Evolutionary conservation across 371 early-diverging fungal species (phyloP), one percentile per base, ranked within the genome.

Genomic region (Mortierella sp.): DNA sequence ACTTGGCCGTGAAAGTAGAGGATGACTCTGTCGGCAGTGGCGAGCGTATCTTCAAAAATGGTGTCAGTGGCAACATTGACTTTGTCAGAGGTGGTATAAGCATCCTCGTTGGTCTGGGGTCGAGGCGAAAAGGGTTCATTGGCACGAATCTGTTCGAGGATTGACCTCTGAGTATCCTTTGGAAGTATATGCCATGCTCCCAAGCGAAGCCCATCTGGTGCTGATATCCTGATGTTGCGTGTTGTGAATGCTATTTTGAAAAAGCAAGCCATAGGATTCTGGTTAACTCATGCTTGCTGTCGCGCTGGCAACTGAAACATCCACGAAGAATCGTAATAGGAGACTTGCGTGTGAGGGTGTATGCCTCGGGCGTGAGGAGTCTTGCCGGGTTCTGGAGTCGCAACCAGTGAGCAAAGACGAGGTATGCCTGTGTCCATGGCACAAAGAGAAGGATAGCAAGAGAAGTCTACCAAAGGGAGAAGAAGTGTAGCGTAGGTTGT

Each of bases 101-200:
- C 34, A 10, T 68, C 42, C 16, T 38, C 50, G n/a, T 55, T 52
- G 24, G 26, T 74, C 9, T 48, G 45, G 34, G 50, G 31, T 38
- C 55, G 78, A 57, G 75, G 68, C n/a, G 55, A 34, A 42, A 47
- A 44, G 21, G 68, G 55, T 38, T 73, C 76, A 42, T 48, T 63
- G 1, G 81, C 78, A 38, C 81, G 79, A 52, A 84, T 84, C 19
- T 70, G 47, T 70, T 84, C 79, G 26, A 84, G 79, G 0, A 54
- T 55, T 31, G 54, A 42, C 16, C 65, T 54, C 9, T 77, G 79
- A 24, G 84, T 79, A 21, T 70, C 60, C n/a, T 47, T 73, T 13
- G 84, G 84, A 8, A 84, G 76, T 19, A 84, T 81, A 47, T 84
- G 84, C 84, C 84, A 84, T 45, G 84, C 84, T 9, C 84, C 84